A percentile compares a stretch with the other conserved stretches of the same genome.
Conservation (phyloP, 306 rosid species). For the Nissolia schottii region DNA sequence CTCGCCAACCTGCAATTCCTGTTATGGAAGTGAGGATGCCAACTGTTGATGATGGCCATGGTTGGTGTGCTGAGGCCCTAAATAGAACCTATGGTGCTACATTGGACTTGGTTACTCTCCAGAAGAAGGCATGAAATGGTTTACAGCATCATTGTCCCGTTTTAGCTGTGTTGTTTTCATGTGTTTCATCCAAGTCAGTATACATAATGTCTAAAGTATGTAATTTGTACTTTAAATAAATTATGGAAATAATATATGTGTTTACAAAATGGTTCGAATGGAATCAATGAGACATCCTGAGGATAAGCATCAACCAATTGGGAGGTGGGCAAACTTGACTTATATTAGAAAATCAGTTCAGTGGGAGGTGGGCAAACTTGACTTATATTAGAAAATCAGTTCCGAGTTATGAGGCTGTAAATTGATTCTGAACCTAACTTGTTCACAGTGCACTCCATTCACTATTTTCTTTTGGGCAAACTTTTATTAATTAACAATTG, state of each 20-base stretch:
- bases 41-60: slow-evolving; percentile 75
- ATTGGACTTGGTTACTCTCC: slow-evolving; percentile 55
- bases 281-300: background rate
- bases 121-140: slow-evolving; percentile 38
- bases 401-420: background rate
- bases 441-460: background rate
- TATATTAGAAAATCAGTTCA: background rate
- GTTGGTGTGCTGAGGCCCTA: slow-evolving; percentile 86
- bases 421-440: background rate
- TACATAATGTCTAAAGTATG: background rate
- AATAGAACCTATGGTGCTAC: slow-evolving; percentile 50
- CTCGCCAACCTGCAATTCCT: slow-evolving; percentile 45
- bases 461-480: background rate
- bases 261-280: background rate
- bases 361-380: background rate
- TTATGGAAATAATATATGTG: slow-evolving; percentile 13
- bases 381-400: background rate
- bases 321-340: background rate
- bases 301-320: background rate
- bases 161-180: background rate
- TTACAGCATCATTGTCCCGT: background rate
- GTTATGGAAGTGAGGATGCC: slow-evolving; percentile 90
- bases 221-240: background rate
- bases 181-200: background rate
- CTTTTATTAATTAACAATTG: too few species aligned